Base-by-base conservation (phyloP, 495 filamentous ascomycete species). In the Cetradonia linearis region DNA sequence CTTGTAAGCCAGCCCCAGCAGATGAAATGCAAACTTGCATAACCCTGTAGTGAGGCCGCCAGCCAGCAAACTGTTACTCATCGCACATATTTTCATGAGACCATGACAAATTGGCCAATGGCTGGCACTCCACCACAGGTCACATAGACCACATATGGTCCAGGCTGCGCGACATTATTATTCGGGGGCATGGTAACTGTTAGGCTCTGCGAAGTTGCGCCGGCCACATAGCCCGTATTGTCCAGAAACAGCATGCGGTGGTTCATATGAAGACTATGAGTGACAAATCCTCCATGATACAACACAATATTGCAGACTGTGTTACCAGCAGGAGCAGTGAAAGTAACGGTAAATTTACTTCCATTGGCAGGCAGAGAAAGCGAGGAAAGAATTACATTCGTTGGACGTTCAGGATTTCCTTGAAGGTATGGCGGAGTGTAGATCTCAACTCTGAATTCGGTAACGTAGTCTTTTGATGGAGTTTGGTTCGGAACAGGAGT, bases 61-160 rank as follows among this genome's bases (percentile, higher is more conserved):
- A n/a, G n/a, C n/a, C n/a, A n/a, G n/a, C n/a, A n/a, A n/a, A n/a
- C n/a, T n/a, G n/a, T n/a, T 42, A 3, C 14, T 40, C 36, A 34
- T 42, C 36, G 31, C 23, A 10, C 10, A 10, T 11, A 11, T 28
- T 42, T 27, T 62, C 33, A 62, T n/a, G 60, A 62, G 5, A 63
- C 61, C 61, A 59, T 63, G 37, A 83, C 78, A 62, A 80, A 81
- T 63, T 79, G 77, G 3, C 80, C 80, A 61, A 79, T 50, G 37
- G 70, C 73, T n/a, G 82, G 82, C 36, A 83, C 74, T n/a, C 82
- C 80, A 67, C 84, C 80, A 20, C 72, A 74, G 20, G 83, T 68
- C 38, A 83, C 78, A 66, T 80, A 85, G n/a, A 84, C 68, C 36
- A 84, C 75, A 66, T 83, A 84, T 50, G 82, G 82, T 30, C 82